These are phyloP conservation scores for Lomentospora prolificans DNA, from an alignment of 2,329 filamentous ascomycete species.

Conservation along the genomic window DNA sequence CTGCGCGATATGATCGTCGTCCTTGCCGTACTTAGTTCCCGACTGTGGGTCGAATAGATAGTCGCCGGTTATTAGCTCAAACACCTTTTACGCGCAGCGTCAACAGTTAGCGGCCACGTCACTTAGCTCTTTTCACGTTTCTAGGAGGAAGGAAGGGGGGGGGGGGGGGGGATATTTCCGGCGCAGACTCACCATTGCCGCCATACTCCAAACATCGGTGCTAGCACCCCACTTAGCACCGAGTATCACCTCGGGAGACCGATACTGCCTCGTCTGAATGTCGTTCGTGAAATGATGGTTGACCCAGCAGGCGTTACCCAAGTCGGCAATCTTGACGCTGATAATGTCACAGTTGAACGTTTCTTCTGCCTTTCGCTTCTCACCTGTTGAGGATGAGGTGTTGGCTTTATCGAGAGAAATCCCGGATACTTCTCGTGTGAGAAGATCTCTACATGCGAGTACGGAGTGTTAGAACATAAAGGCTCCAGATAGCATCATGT, in stretches of 20 bases:
- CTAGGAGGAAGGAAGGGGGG: too few species aligned
- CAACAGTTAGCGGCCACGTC: too few species aligned
- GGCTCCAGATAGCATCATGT: too few species aligned
- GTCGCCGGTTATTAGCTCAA: slow-evolving; percentile 95
- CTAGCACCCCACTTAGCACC: slow-evolving; percentile 99
- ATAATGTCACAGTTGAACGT: slow-evolving; percentile 60
- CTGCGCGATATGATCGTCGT: slow-evolving; percentile 97
- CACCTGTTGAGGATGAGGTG: slow-evolving; percentile 41
- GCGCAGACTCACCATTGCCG: slow-evolving; percentile 71
- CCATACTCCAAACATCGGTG: slow-evolving; percentile 99
- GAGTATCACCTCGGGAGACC: slow-evolving; percentile 92
- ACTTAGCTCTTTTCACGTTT: too few species aligned
- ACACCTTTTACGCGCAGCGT: slow-evolving; percentile 59
- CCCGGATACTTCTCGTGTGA: slow-evolving; percentile 87
- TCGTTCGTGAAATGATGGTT: slow-evolving; percentile 99
- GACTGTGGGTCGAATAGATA: slow-evolving; percentile 98
- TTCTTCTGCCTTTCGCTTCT: slow-evolving; percentile 55
- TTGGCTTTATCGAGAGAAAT: slow-evolving; percentile 78
- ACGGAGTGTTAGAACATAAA: not conserved
- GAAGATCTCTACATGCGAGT: slow-evolving; percentile 54
- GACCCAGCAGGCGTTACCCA: slow-evolving; percentile 98
- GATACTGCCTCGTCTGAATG: slow-evolving; percentile 94
- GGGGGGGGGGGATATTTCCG: not conserved
- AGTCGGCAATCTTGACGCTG: slow-evolving; percentile 96
- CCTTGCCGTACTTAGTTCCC: slow-evolving; percentile 97